Evolutionary conservation across 805 yeast species (phyloP), one percentile per base, ranked within the genome.

Genomic region (Barnettozyma vustinii): DNA sequence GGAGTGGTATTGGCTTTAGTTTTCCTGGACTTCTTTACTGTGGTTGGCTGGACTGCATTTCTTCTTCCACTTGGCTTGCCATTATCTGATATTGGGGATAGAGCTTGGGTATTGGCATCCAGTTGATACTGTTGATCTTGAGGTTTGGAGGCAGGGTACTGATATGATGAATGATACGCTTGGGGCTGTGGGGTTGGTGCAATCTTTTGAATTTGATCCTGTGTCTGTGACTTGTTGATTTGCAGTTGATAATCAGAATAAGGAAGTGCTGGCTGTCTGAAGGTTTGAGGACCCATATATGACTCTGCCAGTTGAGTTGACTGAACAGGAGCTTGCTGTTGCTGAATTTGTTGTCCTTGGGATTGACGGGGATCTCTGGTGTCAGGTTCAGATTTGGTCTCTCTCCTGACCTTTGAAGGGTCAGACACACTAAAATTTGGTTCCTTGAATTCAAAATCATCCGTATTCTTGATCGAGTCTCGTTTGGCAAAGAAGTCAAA

Each of bases 401-500:
- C 57, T 36, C 59, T 49, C 48, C 47, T 46, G 37, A 45, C 44
- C 18, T 48, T 49, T 4, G 33, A 16, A n/a, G 39, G 42, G 19
- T 16, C 25, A 2, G 39, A 7, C 7, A 27, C 19, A 32, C 36
- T 21, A 39, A 40, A 49, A 30, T 48, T 46, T 25, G 52, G 49
- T 20, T 47, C 52, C 33, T 52, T 51, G 18, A 49, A 40, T 9
- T 42, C 49, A n/a, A 56, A 42, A 18, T 47, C 55, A 27, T 52
- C 50, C 45, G 42, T 36, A 44, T 54, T 52, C 45, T 61, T 61
- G 9, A 61, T 50, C 2, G 65, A 61, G 48, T 61, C 65, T 46
- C 63, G 57, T 40, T 59, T 61, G 2, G 61, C 48, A 39, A 61
- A 61, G 40, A 60, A 51, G 33, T 61, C 65, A 48, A 58, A 59